Conservation (phyloP, 805 yeast genomes). For the Nakazawaea ishiwadae region DNA sequence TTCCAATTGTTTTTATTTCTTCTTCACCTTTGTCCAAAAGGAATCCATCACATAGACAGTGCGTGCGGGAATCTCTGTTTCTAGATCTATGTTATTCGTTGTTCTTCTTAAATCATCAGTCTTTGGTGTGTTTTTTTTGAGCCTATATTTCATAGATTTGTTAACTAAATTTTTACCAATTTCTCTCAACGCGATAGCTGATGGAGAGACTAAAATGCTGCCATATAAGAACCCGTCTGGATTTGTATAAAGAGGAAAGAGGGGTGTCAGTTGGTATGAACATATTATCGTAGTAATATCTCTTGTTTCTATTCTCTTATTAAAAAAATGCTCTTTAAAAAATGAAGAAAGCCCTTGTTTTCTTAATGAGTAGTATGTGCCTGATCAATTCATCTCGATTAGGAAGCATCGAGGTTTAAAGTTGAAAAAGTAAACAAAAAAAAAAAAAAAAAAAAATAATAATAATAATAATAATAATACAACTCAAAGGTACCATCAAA, state of each 20-base stretch:
- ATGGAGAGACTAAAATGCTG: constrained; percentile 37
- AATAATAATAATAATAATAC: too few species aligned
- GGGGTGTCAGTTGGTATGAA: constrained; percentile 48
- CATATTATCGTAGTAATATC: too few species aligned
- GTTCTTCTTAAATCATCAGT: background rate
- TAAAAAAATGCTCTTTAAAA: too few species aligned
- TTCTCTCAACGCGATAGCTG: constrained; percentile 36
- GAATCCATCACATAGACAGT: constrained; percentile 69
- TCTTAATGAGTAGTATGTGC: background rate
- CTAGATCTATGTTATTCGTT: background rate
- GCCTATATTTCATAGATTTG: background rate
- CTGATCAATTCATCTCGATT: too few species aligned
- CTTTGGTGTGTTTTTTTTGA: background rate
- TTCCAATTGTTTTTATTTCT: constrained; percentile 12
- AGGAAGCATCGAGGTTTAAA: too few species aligned
- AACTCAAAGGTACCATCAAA: too few species aligned
- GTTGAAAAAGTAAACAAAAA: too few species aligned
- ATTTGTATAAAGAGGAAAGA: constrained; percentile 34
- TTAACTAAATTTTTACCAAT: background rate
- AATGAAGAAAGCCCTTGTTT: too few species aligned
- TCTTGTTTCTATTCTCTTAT: too few species aligned
- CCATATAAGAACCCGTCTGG: constrained; percentile 49
- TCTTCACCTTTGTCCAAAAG: constrained; percentile 60
- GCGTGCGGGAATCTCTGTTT: constrained; percentile 26
- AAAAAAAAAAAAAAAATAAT: too few species aligned